phyloP scores from a whole-genome alignment of 1,284 basidiomycete genomes.

The Ceratorhiza oryzae-sativae region DNA sequence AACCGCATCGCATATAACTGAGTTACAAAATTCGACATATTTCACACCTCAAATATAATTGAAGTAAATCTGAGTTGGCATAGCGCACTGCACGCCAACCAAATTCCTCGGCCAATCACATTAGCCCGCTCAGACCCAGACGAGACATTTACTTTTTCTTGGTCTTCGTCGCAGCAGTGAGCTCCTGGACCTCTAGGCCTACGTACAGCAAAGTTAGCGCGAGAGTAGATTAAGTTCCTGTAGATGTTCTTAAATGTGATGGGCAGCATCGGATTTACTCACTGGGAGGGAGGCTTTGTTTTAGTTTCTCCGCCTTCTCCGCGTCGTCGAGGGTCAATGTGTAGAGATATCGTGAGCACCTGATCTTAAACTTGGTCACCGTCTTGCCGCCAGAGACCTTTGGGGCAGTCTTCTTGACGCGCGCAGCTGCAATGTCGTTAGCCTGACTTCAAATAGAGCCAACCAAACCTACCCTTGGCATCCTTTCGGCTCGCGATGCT shows the following conservation, averaged over 20 bases:
- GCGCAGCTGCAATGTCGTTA: constrained; percentile 70
- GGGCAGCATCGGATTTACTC: constrained; percentile 51
- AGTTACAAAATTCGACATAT: constrained; percentile 13
- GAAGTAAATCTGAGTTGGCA: constrained; percentile 2
- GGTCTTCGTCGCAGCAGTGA: constrained; percentile 51
- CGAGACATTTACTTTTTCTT: constrained; percentile 54
- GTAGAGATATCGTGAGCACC: constrained; percentile 98
- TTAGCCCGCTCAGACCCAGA: background rate
- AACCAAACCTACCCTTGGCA: constrained; percentile 56
- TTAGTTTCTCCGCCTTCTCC: constrained; percentile 99
- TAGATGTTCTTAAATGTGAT: background rate
- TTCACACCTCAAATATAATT: constrained; percentile 10
- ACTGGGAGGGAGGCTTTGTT: constrained; percentile 96
- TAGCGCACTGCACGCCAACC: constrained; percentile 34
- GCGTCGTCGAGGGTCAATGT: constrained; percentile 94
- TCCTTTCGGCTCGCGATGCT: constrained; percentile 87
- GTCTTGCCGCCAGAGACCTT: constrained; percentile 74
- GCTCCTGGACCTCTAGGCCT: constrained; percentile 51
- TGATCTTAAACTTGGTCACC: constrained; percentile 98
- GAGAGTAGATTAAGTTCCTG: background rate
- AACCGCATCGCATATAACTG: constrained; percentile 22
- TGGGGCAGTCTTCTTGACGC: constrained; percentile 91
- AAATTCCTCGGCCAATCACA: constrained; percentile 40
- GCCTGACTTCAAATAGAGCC: background rate
- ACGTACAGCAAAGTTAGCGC: background rate